Percentiles rank a stretch among this genome's conserved stretches.
phyloP scores from a whole-genome alignment of 208 protist genomes.

The Trypanosoma conorhini region DNA sequence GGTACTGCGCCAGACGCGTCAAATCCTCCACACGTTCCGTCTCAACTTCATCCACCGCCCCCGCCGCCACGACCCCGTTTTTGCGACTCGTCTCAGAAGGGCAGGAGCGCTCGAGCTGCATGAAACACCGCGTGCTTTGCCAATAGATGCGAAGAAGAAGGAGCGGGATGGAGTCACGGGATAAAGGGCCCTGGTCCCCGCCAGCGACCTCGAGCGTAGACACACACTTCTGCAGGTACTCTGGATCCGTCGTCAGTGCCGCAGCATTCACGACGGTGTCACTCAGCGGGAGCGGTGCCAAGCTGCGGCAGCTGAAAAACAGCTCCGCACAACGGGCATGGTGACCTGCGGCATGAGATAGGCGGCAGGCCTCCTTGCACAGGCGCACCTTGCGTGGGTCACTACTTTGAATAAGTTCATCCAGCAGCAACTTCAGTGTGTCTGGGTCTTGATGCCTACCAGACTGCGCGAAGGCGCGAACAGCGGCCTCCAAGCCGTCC shows the following conservation, averaged over 20 bases:
- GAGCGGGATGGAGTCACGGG: background rate
- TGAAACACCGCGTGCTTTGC: slow-evolving; percentile 31
- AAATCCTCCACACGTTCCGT: background rate
- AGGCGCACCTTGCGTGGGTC: slow-evolving; percentile 26
- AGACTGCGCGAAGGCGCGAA: slow-evolving; percentile 14
- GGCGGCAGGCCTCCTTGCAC: slow-evolving; percentile 28
- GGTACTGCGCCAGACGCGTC: slow-evolving; percentile 13
- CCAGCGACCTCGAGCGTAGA: slow-evolving; percentile 4
- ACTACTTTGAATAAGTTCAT: slow-evolving; percentile 25
- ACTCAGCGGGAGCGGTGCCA: slow-evolving; percentile 18
- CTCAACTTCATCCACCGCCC: background rate
- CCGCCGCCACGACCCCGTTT: background rate
- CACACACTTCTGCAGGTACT: slow-evolving; percentile 29
- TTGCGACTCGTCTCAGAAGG: background rate
- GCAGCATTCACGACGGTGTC: slow-evolving; percentile 29
- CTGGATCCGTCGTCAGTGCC: slow-evolving; percentile 17
- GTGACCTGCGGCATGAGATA: slow-evolving; percentile 28
- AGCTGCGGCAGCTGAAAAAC: slow-evolving; percentile 29
- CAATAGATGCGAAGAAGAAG: slow-evolving; percentile 30
- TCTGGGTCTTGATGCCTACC: background rate
- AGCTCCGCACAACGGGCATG: slow-evolving; percentile 37
- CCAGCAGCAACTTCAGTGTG: slow-evolving; percentile 21
- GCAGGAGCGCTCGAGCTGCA: background rate
- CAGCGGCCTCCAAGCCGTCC: slow-evolving; percentile 16
- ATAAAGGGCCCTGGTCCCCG: background rate